Evolutionary conservation across 345 rosid genomes (phyloP).

Genomic region (Kernera saxatilis): DNA sequence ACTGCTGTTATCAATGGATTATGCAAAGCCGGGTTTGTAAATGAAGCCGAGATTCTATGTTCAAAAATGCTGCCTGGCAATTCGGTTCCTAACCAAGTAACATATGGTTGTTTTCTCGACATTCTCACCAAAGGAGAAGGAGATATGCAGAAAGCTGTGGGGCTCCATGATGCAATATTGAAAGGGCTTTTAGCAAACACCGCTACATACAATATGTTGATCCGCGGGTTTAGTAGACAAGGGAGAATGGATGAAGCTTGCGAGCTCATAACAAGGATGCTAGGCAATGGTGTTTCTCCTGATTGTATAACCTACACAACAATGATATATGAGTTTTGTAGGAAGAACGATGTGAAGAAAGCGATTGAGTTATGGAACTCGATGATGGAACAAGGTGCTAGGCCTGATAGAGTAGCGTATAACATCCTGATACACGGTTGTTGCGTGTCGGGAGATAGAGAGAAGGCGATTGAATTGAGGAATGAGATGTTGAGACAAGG

Average conservation of each 20-base stretch:
- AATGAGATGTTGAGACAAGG: constrained; percentile 70
- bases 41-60: constrained; percentile 58
- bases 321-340: constrained; percentile 60
- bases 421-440: constrained; percentile 63
- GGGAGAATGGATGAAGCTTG: constrained; percentile 67
- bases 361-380: constrained; percentile 66
- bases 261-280: constrained; percentile 53
- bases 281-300: constrained; percentile 48
- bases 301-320: constrained; percentile 89
- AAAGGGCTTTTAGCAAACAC: constrained; percentile 64
- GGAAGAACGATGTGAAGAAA: constrained; percentile 46
- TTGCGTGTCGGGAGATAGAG: constrained; percentile 51
- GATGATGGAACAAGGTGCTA: constrained; percentile 59
- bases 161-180: constrained; percentile 61
- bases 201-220: constrained; percentile 63
- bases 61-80: constrained; percentile 48
- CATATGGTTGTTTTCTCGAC: constrained; percentile 79
- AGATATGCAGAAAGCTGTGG: constrained; percentile 59
- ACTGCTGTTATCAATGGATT: constrained; percentile 77
- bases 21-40: constrained; percentile 67
- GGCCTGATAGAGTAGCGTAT: constrained; percentile 69
- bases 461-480: constrained; percentile 55
- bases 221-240: constrained; percentile 70
- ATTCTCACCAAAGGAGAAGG: constrained; percentile 58
- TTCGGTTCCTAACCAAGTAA: constrained; percentile 63